Evolutionary conservation across 129 eudicot genomes (phyloP), one percentile per base, ranked within the genome.

Genomic region (Centrapalus pauciflorus): DNA sequence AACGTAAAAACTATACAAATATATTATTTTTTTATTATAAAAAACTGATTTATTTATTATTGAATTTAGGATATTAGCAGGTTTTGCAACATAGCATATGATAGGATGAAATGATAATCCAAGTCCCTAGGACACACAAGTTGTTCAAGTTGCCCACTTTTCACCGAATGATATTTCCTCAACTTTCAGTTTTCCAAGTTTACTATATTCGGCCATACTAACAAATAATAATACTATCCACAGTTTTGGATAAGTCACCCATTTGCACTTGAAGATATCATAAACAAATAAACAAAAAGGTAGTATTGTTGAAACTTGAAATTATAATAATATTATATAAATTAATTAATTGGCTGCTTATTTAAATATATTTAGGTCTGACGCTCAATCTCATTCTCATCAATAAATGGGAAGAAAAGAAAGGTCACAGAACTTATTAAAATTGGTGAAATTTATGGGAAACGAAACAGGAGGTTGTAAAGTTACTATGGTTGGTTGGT

Each of bases 121-220:
- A 25, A 61, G 26, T 66, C 72, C 59, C 64, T 24, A 28, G 65
- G 78, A 73, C 64, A 73, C 64, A 73, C 77, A 66, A 74, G 33
- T 75, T 75, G 74, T 32, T 75, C 79, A 66, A 75, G 17, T 75
- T 75, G 79, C 61, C 69, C 63, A 75, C 55, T 16, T 75, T 75
- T 57, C 23, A 75, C 79, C 68, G 41, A 5, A 56, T 66, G 28
- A 24, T 61, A 11, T 72, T 60, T 58, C 21, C 32, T 43, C 66
- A 28, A n/a, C 49, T 35, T 17, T 56, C 49, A 32, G 61, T 75
- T 74, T 52, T 66, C 73, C 54, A 58, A 45, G 55, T 28, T 33
- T 75, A 58, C 69, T 66, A 75, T 66, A 56, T 75, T 59, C 29
- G 61, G 74, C 62, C 79, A 75, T 66, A 17, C n/a, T n/a, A n/a